A percentile compares a stretch with the other conserved stretches of the same genome.
These are phyloP conservation scores for Penstemon eatonii DNA, from an alignment of 257 asterid species.

Conservation along the genomic window DNA sequence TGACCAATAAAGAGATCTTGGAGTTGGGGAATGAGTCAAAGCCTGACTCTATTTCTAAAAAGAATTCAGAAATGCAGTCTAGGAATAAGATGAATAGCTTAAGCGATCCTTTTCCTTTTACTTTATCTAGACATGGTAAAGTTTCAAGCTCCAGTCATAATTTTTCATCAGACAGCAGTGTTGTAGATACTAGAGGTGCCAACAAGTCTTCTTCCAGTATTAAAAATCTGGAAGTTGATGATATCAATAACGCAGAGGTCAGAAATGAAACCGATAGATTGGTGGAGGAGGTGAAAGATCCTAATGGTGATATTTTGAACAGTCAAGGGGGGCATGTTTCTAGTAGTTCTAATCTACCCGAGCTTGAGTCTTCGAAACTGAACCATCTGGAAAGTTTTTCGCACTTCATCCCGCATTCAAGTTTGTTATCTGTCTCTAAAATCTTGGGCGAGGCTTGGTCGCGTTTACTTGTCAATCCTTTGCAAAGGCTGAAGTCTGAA, in stretches of 20 bases:
- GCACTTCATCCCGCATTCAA: slow-evolving; percentile 43
- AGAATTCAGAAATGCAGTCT: slow-evolving; percentile 39
- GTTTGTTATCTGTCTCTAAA: slow-evolving; percentile 40
- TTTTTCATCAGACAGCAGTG: slow-evolving; percentile 36
- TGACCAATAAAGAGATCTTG: slow-evolving; percentile 32
- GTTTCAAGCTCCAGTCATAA: slow-evolving; percentile 36
- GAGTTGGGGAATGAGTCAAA: slow-evolving; percentile 36
- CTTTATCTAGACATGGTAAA: slow-evolving; percentile 38
- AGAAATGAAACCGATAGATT: slow-evolving; percentile 34
- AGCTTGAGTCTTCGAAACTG: slow-evolving; percentile 40
- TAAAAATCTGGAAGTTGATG: slow-evolving; percentile 38
- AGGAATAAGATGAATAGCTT: slow-evolving; percentile 36
- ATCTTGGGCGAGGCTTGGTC: slow-evolving; percentile 48
- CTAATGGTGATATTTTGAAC: slow-evolving; percentile 37
- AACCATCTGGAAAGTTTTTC: slow-evolving; percentile 32
- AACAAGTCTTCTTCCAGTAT: slow-evolving; percentile 24
- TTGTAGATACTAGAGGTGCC: slow-evolving; percentile 22
- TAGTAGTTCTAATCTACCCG: slow-evolving; percentile 32
- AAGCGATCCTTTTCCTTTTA: slow-evolving; percentile 54
- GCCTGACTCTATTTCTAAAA: slow-evolving; percentile 34
- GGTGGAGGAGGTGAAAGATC: slow-evolving; percentile 41
- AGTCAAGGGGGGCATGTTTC: slow-evolving; percentile 37
- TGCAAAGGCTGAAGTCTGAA: slow-evolving; percentile 63
- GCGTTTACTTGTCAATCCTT: slow-evolving; percentile 49
- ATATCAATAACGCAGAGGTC: slow-evolving; percentile 33